These are phyloP conservation scores for Lagerstroemia speciosa DNA, from an alignment of 345 rosid species.

Conservation along the genomic window DNA sequence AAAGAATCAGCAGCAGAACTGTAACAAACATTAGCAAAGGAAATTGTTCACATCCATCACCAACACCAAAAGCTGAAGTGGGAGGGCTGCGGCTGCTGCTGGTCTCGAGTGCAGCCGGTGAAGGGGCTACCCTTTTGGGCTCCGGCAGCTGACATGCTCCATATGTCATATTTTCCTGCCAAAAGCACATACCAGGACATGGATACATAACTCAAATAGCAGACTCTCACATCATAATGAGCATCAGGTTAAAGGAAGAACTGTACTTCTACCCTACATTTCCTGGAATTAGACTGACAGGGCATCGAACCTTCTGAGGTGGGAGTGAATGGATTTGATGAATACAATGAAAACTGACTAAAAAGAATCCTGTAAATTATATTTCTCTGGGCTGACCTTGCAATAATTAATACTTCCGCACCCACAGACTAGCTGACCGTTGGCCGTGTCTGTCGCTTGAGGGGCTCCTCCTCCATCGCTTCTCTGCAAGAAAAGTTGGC, in stretches of 20 bases:
- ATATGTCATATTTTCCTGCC: slow-evolving; percentile 39
- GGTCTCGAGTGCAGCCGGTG: slow-evolving; percentile 15
- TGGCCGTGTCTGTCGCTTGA: slow-evolving; percentile 52
- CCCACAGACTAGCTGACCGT: slow-evolving; percentile 73
- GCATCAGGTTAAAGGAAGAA: neutral
- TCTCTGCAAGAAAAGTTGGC: slow-evolving; percentile 32
- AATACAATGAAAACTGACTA: neutral
- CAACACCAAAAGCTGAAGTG: neutral
- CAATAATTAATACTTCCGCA: slow-evolving; percentile 52
- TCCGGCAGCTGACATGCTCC: slow-evolving; percentile 32
- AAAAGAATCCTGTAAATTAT: neutral
- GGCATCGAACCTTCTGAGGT: neutral
- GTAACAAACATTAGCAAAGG: neutral
- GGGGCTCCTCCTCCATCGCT: slow-evolving; percentile 91
- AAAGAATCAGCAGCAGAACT: neutral
- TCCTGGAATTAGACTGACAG: neutral
- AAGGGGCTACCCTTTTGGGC: slow-evolving; percentile 13
- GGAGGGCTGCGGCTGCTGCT: slow-evolving; percentile 19
- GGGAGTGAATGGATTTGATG: too few relatives aligned
- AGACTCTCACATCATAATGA: neutral
- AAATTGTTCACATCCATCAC: neutral
- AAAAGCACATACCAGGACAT: neutral
- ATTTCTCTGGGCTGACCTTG: slow-evolving; percentile 34
- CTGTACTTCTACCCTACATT: neutral
- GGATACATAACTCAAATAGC: neutral